phyloP scores from a whole-genome alignment of 495 filamentous ascomycete species.

The Usnea hakonensis region DNA sequence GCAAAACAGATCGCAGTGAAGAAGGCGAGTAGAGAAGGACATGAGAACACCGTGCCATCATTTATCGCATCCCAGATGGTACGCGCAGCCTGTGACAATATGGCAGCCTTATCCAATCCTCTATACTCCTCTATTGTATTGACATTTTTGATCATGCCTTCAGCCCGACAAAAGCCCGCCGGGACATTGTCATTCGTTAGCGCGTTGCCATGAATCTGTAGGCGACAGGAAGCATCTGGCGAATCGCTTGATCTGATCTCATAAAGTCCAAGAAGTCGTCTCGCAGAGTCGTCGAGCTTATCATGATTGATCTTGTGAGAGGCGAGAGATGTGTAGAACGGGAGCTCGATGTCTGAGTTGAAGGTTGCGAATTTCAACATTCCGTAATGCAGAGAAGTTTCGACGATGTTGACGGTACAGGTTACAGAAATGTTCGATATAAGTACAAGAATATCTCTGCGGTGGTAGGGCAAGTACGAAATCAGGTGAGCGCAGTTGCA shows the following conservation, averaged over 20 bases:
- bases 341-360: slow-evolving; percentile 86
- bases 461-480: no score
- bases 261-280: slow-evolving; percentile 80
- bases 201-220: slow-evolving; percentile 84
- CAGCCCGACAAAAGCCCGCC: slow-evolving; percentile 65
- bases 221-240: slow-evolving; percentile 64
- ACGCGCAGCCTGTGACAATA: slow-evolving; percentile 65
- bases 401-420: background rate
- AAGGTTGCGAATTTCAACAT: slow-evolving; percentile 70
- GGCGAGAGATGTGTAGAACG: slow-evolving; percentile 85
- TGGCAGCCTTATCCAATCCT: slow-evolving; percentile 58
- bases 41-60: slow-evolving; percentile 90
- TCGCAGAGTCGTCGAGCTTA: slow-evolving; percentile 86
- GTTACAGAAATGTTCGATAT: background rate
- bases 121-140: slow-evolving; percentile 94
- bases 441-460: no score
- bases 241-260: slow-evolving; percentile 64
- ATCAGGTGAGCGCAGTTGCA: no score
- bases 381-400: background rate
- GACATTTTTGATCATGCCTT: slow-evolving; percentile 90
- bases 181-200: slow-evolving; percentile 74
- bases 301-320: slow-evolving; percentile 92
- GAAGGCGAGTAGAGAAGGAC: slow-evolving; percentile 79
- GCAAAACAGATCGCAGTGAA: slow-evolving; percentile 90
- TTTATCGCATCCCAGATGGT: slow-evolving; percentile 95